Conservation (phyloP, 1,284 basidiomycete species). For the Crocinoboletus sp. region DNA sequence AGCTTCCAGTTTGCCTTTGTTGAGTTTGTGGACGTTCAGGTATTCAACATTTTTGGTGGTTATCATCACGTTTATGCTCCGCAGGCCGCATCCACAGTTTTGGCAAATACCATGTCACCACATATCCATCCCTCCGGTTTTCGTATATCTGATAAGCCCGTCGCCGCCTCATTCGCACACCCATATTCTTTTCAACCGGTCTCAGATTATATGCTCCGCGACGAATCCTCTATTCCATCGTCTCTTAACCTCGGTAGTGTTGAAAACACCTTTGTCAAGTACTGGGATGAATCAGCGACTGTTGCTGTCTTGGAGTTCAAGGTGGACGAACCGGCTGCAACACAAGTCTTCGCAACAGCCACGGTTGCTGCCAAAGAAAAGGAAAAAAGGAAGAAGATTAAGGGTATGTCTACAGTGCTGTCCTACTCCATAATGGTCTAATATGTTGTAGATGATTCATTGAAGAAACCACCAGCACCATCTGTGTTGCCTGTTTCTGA, state of each 20-base stretch:
- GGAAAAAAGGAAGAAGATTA: slow-evolving; percentile 58
- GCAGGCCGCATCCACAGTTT: slow-evolving; percentile 66
- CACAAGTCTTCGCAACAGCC: slow-evolving; percentile 27
- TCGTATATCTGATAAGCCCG: slow-evolving; percentile 78
- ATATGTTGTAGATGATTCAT: slow-evolving; percentile 24
- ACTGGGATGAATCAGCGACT: slow-evolving; percentile 79
- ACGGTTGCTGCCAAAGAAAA: slow-evolving; percentile 45
- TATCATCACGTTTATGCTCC: slow-evolving; percentile 12
- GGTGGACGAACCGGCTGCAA: slow-evolving; percentile 57
- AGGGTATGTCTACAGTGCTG: slow-evolving; percentile 35
- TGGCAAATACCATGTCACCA: slow-evolving; percentile 78
- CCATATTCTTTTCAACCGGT: slow-evolving; percentile 80
- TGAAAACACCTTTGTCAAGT: slow-evolving; percentile 68
- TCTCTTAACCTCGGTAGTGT: slow-evolving; percentile 62
- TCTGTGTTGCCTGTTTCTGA: slow-evolving; percentile 67
- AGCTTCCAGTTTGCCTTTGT: slow-evolving; percentile 93
- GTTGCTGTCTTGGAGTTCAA: slow-evolving; percentile 74
- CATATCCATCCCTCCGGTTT: slow-evolving; percentile 85
- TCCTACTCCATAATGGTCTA: slow-evolving; percentile 5
- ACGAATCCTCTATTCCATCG: slow-evolving; percentile 67
- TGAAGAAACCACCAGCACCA: slow-evolving; percentile 25
- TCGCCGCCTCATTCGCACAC: slow-evolving; percentile 87
- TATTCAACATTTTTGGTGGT: slow-evolving; percentile 30
- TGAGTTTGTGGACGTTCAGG: slow-evolving; percentile 81
- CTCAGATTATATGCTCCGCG: slow-evolving; percentile 63